phyloP scores from a whole-genome alignment of 768 basidiomycete genomes.

The Pleurotus sapidus region DNA sequence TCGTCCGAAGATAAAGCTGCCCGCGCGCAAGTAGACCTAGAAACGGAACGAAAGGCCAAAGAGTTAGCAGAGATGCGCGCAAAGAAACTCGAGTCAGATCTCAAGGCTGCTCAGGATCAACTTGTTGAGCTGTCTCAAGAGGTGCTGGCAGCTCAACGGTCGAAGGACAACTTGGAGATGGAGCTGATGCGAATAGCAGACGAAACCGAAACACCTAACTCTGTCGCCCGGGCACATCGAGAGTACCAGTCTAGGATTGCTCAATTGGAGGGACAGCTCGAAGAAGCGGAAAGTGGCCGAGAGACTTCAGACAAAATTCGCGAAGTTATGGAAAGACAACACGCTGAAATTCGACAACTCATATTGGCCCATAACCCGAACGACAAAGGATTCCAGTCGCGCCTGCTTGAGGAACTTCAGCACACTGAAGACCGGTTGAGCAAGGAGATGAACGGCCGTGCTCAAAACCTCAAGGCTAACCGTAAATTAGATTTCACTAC shows the following conservation, averaged over 20 bases:
- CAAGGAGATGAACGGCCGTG: constrained; percentile 43
- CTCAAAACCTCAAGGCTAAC: constrained; percentile 29
- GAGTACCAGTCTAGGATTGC: constrained; percentile 63
- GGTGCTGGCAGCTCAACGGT: constrained; percentile 48
- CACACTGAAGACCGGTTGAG: constrained; percentile 55
- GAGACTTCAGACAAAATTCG: constrained; percentile 51
- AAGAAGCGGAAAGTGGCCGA: constrained; percentile 51
- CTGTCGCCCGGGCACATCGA: constrained; percentile 57
- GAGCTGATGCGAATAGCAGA: constrained; percentile 68
- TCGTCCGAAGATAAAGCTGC: constrained; percentile 59
- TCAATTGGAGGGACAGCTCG: constrained; percentile 59
- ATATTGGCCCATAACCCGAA: constrained; percentile 54
- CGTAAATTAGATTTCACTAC: constrained; percentile 32
- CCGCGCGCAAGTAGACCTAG: constrained; percentile 55
- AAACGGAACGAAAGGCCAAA: constrained; percentile 64
- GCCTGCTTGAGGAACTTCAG: constrained; percentile 62
- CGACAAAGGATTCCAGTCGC: constrained; percentile 60
- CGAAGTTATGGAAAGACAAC: constrained; percentile 63
- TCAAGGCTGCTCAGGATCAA: constrained; percentile 54
- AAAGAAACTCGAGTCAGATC: constrained; percentile 58
- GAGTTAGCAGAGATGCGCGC: constrained; percentile 64
- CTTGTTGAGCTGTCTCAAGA: constrained; percentile 53
- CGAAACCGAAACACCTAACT: constrained; percentile 49
- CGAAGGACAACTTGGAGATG: constrained; percentile 63
- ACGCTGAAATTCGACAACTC: constrained; percentile 69